A percentile compares a stretch with the other conserved stretches of the same genome.
These are phyloP conservation scores for Coemansia sp. DNA, from an alignment of 192 early-diverging fungal genomes.

Conservation along the genomic window DNA sequence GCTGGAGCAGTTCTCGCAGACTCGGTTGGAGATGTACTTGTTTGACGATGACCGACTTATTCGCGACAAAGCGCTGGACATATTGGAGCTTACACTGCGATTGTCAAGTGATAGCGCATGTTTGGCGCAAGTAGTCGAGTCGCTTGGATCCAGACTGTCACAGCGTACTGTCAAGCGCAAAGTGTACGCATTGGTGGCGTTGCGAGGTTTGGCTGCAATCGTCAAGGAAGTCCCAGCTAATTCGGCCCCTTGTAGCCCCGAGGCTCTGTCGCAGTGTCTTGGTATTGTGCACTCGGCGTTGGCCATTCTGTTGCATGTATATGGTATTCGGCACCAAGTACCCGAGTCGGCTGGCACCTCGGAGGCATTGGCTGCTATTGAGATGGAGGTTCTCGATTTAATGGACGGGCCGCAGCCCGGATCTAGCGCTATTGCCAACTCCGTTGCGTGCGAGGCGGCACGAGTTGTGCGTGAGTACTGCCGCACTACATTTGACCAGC, in stretches of 20 bases:
- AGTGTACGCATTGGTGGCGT: slow-evolving; percentile 10
- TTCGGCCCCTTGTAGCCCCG: background rate
- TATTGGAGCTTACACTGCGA: slow-evolving; percentile 29
- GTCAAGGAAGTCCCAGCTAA: slow-evolving; percentile 23
- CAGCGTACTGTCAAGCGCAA: background rate
- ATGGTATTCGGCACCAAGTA: background rate
- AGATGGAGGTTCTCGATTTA: slow-evolving; percentile 1
- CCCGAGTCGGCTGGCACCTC: background rate
- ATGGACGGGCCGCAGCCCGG: slow-evolving; percentile 1
- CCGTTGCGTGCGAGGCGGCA: slow-evolving; percentile 31
- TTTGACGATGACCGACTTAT: slow-evolving; percentile 35
- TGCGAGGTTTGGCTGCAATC: slow-evolving; percentile 32
- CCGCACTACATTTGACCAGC: slow-evolving; percentile 10
- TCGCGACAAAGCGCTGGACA: slow-evolving; percentile 48
- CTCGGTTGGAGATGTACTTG: slow-evolving; percentile 21
- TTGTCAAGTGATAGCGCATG: background rate
- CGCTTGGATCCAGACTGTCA: background rate
- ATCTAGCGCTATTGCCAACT: background rate
- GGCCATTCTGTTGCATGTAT: background rate
- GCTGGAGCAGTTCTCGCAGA: slow-evolving; percentile 2
- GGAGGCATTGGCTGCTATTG: background rate
- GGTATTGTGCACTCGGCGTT: slow-evolving; percentile 6
- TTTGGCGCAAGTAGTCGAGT: background rate
- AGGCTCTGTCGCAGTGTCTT: background rate
- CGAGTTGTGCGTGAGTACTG: slow-evolving; percentile 42